Evolutionary conservation across 768 basidiomycete genomes (phyloP).

Genomic region (Naematelia encephala): DNA sequence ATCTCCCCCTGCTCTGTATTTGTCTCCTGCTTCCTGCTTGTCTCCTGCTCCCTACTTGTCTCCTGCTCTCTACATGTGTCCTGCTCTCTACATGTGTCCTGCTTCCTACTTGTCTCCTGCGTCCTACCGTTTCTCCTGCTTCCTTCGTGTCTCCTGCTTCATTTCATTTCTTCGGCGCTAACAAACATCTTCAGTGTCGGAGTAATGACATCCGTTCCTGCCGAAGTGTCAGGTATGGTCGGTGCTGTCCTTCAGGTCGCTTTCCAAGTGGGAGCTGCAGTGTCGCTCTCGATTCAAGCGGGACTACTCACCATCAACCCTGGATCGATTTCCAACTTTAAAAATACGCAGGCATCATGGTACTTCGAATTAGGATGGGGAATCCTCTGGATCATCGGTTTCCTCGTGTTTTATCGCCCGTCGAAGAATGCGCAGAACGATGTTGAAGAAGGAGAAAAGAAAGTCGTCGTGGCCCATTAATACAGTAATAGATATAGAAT

Average conservation of each 20-base stretch:
- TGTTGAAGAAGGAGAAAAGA: slow-evolving; percentile 6
- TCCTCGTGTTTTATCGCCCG: slow-evolving; percentile 24
- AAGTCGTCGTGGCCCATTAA: slow-evolving; percentile 12
- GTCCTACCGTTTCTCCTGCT: background rate
- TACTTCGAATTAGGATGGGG: slow-evolving; percentile 33
- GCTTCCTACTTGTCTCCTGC: background rate
- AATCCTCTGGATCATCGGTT: slow-evolving; percentile 14
- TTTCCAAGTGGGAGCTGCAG: slow-evolving; percentile 25
- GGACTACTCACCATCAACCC: slow-evolving; percentile 21
- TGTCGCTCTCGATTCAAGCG: slow-evolving; percentile 59
- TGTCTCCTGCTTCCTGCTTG: too few species aligned
- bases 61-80: background rate
- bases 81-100: too few species aligned
- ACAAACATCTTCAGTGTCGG: slow-evolving; percentile 15
- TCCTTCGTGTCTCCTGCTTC: background rate
- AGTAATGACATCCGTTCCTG: slow-evolving; percentile 24
- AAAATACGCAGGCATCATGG: slow-evolving; percentile 22
- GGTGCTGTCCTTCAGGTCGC: slow-evolving; percentile 30
- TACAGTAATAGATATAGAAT: too few species aligned
- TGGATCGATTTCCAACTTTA: slow-evolving; percentile 16
- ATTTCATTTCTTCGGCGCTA: background rate
- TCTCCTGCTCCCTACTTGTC: background rate
- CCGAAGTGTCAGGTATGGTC: slow-evolving; percentile 27
- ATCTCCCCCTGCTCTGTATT: background rate
- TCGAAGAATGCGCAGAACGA: slow-evolving; percentile 5